Percentiles rank a stretch among this genome's conserved stretches.
These are phyloP conservation scores for Neurospora sp. DNA, from an alignment of 495 filamentous ascomycete genomes.

Conservation along the genomic window DNA sequence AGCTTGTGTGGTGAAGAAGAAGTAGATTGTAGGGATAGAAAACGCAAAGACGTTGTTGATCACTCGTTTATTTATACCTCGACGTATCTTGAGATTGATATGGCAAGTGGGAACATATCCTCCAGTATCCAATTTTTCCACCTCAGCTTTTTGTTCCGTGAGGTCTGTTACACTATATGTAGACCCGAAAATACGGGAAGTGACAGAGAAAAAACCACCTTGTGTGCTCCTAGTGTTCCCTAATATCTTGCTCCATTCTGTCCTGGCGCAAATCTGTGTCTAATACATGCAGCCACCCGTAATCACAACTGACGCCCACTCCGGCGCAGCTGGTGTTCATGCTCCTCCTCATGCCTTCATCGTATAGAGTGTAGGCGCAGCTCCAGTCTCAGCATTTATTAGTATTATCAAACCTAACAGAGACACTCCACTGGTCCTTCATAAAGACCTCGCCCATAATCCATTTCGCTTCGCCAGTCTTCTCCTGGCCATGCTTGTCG, in stretches of 20 bases:
- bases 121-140: not conserved
- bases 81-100: not conserved
- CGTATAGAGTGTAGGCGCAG: not conserved
- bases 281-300: not conserved
- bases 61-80: not conserved
- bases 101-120: not conserved
- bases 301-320: not conserved
- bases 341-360: not conserved
- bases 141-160: not conserved
- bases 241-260: not conserved
- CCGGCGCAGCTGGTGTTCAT: not conserved
- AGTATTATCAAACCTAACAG: no score
- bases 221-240: not conserved
- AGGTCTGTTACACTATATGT: not conserved
- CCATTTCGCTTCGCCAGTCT: no score
- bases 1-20: not conserved
- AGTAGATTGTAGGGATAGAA: not conserved
- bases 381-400: not conserved
- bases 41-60: not conserved
- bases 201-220: not conserved
- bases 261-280: no score
- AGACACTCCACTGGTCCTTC: not conserved
- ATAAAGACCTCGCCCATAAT: not conserved
- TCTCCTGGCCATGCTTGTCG: no score
- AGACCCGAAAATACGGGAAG: not conserved